A percentile compares a stretch with the other conserved stretches of the same genome.
phyloP scores from a whole-genome alignment of 768 basidiomycete genomes.

The Rhizopogon roseolus region DNA sequence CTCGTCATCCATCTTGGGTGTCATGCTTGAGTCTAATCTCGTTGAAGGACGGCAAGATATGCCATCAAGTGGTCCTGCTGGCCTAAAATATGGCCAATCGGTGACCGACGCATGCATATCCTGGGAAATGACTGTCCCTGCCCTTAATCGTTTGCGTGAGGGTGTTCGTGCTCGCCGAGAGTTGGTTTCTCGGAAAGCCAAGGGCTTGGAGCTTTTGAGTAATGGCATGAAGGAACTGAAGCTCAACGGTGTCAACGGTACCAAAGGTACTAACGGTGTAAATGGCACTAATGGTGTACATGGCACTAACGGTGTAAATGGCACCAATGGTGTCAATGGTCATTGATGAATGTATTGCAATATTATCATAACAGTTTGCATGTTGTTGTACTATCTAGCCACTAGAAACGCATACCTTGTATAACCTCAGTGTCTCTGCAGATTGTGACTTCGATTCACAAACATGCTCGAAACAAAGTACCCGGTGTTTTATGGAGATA shows the following conservation, averaged over 20 bases:
- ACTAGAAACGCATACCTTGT: background rate
- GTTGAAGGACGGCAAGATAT: constrained; percentile 86
- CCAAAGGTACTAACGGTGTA: constrained; percentile 1
- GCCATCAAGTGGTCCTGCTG: constrained; percentile 62
- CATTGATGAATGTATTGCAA: no score
- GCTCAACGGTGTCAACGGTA: constrained; percentile 7
- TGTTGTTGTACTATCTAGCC: background rate
- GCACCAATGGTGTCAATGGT: background rate
- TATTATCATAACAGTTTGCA: no score
- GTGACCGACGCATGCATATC: constrained; percentile 89
- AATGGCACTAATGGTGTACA: constrained; percentile 6
- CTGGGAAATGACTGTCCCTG: constrained; percentile 82
- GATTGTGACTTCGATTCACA: no score
- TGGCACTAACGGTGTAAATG: constrained; percentile 1
- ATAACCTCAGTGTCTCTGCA: no score
- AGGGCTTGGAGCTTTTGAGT: constrained; percentile 4
- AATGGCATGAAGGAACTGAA: constrained; percentile 9
- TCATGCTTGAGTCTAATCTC: constrained; percentile 95
- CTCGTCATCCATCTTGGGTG: constrained; percentile 73
- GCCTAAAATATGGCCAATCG: constrained; percentile 77
- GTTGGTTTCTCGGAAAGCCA: constrained; percentile 32
- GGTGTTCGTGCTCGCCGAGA: constrained; percentile 78
- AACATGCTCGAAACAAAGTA: no score
- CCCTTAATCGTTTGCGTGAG: constrained; percentile 79
- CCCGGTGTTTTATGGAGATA: no score